These are phyloP conservation scores for Astrephomene gubernaculifera DNA, from an alignment of 139 green algal species.

Conservation along the genomic window DNA sequence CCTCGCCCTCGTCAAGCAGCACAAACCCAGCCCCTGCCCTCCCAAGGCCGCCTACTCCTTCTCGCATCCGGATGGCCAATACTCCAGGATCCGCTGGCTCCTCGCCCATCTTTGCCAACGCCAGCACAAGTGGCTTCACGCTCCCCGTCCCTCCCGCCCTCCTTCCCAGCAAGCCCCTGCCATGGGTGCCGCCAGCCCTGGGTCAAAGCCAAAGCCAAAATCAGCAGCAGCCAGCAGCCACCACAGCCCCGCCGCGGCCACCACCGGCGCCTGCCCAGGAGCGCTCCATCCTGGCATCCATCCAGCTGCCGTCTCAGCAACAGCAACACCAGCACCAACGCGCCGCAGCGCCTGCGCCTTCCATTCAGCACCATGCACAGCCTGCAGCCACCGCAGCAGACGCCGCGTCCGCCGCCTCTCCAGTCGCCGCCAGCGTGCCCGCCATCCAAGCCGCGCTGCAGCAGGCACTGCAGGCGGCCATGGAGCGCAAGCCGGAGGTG, in stretches of 20 bases:
- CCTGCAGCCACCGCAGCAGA: neutral
- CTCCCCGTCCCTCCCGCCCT: neutral
- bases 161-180: neutral
- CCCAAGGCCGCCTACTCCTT: constrained; percentile 22
- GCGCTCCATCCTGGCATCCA: constrained; percentile 35
- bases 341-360: neutral
- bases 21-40: neutral
- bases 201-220: neutral
- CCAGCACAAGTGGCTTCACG: neutral
- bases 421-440: neutral
- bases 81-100: neutral
- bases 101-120: neutral
- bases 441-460: constrained; percentile 25
- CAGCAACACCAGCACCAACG: neutral
- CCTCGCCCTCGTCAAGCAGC: neutral
- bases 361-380: neutral
- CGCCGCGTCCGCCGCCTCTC: neutral
- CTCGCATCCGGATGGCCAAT: neutral
- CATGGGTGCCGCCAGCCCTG: neutral
- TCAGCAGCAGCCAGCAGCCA: constrained; percentile 1
- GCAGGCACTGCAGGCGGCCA: constrained; percentile 7
- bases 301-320: constrained; percentile 4
- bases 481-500: constrained; percentile 11
- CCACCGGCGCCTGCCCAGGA: neutral
- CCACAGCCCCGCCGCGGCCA: neutral